Conservation (phyloP, 768 basidiomycete genomes). For the Suillus hirtellus region DNA sequence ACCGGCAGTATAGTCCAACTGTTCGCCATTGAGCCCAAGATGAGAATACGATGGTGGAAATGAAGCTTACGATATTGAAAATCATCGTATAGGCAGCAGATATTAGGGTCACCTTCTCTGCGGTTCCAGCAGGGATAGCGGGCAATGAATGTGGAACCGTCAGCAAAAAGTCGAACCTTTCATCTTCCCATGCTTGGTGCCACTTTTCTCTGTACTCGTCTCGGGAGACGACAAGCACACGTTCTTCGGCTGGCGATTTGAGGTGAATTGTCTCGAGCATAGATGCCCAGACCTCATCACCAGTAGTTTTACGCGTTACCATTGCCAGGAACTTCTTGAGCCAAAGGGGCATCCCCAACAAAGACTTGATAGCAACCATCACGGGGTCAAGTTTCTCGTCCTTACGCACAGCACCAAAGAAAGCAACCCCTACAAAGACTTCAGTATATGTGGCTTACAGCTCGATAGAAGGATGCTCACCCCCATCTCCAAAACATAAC, state of each 20-base stretch:
- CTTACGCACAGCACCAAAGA: constrained; percentile 36
- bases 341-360: constrained; percentile 31
- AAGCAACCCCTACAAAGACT: constrained; percentile 42
- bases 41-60: neutral
- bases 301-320: constrained; percentile 33
- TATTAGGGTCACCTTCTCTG: constrained; percentile 35
- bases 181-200: constrained; percentile 40
- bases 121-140: constrained; percentile 38
- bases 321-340: constrained; percentile 46
- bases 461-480: constrained; percentile 26
- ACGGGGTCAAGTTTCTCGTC: constrained; percentile 37
- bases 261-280: constrained; percentile 36
- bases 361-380: constrained; percentile 24
- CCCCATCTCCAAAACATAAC: constrained; percentile 57
- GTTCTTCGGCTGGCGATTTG: constrained; percentile 31
- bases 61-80: constrained; percentile 43
- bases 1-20: constrained; percentile 61
- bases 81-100: constrained; percentile 37
- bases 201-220: constrained; percentile 26
- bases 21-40: neutral
- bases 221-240: constrained; percentile 28
- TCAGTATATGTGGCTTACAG: neutral
- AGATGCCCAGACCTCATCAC: constrained; percentile 30
- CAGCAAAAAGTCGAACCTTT: constrained; percentile 43
- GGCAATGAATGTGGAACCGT: constrained; percentile 41